A percentile compares a stretch with the other conserved stretches of the same genome.
Evolutionary conservation across 371 early-diverging fungal genomes (phyloP).

Genomic region (Syncephalis plumigaleata): DNA sequence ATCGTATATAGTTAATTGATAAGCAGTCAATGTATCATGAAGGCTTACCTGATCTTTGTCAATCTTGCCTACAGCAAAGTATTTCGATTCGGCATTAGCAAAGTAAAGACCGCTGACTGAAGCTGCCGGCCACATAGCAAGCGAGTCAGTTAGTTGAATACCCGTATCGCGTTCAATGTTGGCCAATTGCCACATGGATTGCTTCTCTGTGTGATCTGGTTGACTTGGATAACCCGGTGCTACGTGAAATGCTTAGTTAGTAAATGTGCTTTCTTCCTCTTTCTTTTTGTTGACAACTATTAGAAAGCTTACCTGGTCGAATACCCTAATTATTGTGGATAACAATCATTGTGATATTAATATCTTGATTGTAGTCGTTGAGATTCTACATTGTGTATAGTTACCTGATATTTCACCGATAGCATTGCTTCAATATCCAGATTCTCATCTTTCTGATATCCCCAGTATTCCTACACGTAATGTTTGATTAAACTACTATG

Average conservation of each 20-base stretch:
- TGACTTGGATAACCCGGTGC: constrained; percentile 83
- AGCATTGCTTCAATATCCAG: constrained; percentile 57
- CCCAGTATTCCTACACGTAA: constrained; percentile 52
- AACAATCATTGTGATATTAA: too few relatives aligned
- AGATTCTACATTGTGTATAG: too few relatives aligned
- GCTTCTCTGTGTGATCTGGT: constrained; percentile 83
- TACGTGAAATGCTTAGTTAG: constrained; percentile 34
- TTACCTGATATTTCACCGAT: constrained; percentile 80
- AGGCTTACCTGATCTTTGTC: constrained; percentile 58
- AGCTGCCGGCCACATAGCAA: constrained; percentile 85
- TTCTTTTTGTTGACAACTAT: too few relatives aligned
- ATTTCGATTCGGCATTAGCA: constrained; percentile 54
- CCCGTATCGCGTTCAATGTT: constrained; percentile 57
- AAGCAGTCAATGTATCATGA: background rate
- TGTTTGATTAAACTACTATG: too few relatives aligned
- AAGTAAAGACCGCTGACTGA: constrained; percentile 66
- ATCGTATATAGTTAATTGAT: background rate
- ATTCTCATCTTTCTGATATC: constrained; percentile 59
- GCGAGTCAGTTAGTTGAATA: constrained; percentile 68
- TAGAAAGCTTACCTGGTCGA: too few relatives aligned
- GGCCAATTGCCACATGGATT: constrained; percentile 73
- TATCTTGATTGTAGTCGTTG: too few relatives aligned
- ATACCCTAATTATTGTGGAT: too few relatives aligned
- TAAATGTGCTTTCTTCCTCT: too few relatives aligned
- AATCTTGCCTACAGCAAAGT: constrained; percentile 90